Percentiles rank a stretch among this genome's conserved stretches.
Conservation (phyloP, 2,329 filamentous ascomycete species). For the Aureobasidium mangrovei region DNA sequence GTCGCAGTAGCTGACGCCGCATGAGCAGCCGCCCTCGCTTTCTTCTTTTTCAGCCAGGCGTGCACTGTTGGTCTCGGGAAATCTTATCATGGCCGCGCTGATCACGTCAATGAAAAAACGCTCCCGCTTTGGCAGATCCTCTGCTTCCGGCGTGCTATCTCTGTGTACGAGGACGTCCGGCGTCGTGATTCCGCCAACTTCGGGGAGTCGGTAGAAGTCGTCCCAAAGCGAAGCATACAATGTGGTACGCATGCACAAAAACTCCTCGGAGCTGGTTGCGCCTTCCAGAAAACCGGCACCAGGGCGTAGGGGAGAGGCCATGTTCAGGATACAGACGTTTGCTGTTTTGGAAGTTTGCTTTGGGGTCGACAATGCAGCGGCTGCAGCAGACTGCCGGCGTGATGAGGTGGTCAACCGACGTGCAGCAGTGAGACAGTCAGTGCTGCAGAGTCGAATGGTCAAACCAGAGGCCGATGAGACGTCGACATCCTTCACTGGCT, state of each 20-base stretch:
- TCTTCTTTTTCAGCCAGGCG: slow-evolving; percentile 20
- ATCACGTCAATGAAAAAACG: slow-evolving; percentile 53
- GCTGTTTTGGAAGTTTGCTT: slow-evolving; percentile 11
- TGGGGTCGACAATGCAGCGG: neutral
- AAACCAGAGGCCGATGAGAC: slow-evolving; percentile 16
- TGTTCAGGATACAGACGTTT: slow-evolving; percentile 51
- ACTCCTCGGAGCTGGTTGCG: slow-evolving; percentile 53
- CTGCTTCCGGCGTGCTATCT: slow-evolving; percentile 28
- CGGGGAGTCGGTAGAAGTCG: slow-evolving; percentile 51
- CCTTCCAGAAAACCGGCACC: slow-evolving; percentile 55
- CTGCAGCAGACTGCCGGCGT: slow-evolving; percentile 14
- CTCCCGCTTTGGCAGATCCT: slow-evolving; percentile 38
- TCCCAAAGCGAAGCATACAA: slow-evolving; percentile 51
- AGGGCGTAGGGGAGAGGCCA: slow-evolving; percentile 53
- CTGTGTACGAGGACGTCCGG: slow-evolving; percentile 53
- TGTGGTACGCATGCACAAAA: slow-evolving; percentile 52
- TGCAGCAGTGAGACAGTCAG: slow-evolving; percentile 49
- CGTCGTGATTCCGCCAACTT: slow-evolving; percentile 48
- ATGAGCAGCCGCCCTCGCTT: slow-evolving; percentile 24
- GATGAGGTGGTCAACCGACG: slow-evolving; percentile 26
- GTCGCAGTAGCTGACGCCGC: slow-evolving; percentile 35
- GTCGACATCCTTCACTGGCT: slow-evolving; percentile 17
- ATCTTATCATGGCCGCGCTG: slow-evolving; percentile 49
- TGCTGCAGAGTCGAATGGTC: slow-evolving; percentile 38
- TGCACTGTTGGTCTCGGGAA: slow-evolving; percentile 39